These are phyloP conservation scores for Hydnum rufescens DNA, from an alignment of 768 basidiomycete species.

Conservation along the genomic window DNA sequence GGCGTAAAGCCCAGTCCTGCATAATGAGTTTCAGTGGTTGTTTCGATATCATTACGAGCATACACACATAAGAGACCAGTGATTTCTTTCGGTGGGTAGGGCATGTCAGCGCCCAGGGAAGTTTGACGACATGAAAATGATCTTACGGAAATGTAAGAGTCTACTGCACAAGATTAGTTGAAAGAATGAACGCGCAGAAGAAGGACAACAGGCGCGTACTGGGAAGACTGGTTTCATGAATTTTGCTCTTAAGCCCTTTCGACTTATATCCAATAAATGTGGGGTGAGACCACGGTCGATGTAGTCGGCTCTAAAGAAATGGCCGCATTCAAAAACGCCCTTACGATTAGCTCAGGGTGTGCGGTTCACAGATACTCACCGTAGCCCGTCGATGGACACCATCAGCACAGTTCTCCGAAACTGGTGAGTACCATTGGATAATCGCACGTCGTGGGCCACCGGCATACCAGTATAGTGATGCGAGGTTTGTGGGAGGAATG, in stretches of 20 bases:
- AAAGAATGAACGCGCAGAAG: constrained; percentile 5
- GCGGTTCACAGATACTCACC: constrained; percentile 24
- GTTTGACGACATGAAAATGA: too few species aligned
- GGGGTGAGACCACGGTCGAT: constrained; percentile 73
- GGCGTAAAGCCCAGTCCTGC: constrained; percentile 72
- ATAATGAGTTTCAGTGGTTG: background rate
- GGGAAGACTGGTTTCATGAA: constrained; percentile 79
- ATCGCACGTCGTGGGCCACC: background rate
- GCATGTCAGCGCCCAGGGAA: background rate
- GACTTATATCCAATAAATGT: constrained; percentile 58
- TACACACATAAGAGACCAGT: constrained; percentile 68
- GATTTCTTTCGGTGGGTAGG: constrained; percentile 34
- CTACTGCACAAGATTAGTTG: constrained; percentile 25
- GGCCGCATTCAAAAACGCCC: background rate
- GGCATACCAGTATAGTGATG: background rate
- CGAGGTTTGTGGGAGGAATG: background rate
- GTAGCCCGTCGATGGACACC: constrained; percentile 72
- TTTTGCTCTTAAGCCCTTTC: constrained; percentile 71
- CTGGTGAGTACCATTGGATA: constrained; percentile 64
- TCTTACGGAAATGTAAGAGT: constrained; percentile 82
- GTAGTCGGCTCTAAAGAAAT: constrained; percentile 49
- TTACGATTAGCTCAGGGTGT: constrained; percentile 7
- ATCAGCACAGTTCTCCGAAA: constrained; percentile 67
- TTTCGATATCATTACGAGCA: constrained; percentile 2
- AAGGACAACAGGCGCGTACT: constrained; percentile 24